Base-by-base conservation (phyloP, 768 basidiomycete species). In the Cystofilobasidium ferigula region DNA sequence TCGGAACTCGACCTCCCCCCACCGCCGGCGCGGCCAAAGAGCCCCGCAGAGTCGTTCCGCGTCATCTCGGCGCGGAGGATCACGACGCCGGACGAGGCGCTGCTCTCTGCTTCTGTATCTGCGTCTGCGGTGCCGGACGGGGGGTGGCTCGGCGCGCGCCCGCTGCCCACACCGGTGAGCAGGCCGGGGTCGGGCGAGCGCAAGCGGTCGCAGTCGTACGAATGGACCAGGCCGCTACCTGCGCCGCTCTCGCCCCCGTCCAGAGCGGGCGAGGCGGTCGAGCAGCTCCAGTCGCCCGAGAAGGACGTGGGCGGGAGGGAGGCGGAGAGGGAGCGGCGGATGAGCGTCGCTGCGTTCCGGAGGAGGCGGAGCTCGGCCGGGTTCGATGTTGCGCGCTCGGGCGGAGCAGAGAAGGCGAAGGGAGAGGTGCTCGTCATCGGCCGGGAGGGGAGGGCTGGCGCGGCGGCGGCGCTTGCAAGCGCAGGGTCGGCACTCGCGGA, bases 21-120 rank as follows among this genome's bases (percentile, higher is more conserved):
- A n/a, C 57, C 63, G 9, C 48, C 56, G 32, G n/a, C n/a, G n/a
- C n/a, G n/a, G n/a, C n/a, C n/a, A n/a, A n/a, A n/a, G n/a, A n/a
- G n/a, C n/a, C 63, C 63, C 24, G 63, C 63, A 26, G 57, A 57
- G 43, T 64, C 63, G 57, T 64, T 64, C 63, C 43, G 42, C 24
- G 57, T 64, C 45, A 64, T 64, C 36, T 64, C 63, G 1, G 63
- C 63, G 16, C 57, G 63, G 18, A 43, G 57, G 34, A 59, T 64
- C 57, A 43, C 57, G 18, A 64, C 63, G 34, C 63, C 63, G 32
- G 51, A 54, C 51, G 51, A 54, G 51, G 1, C 28, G 14, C 51
- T 54, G 18, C 30, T 54, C 45, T 40, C 38, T 8, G 38, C 38
- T 8, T 16, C 9, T 8, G 13, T 48, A 48, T 18, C 16, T 20